Evolutionary conservation across 768 basidiomycete genomes (phyloP).

Genomic region (Lentinus brumalis): DNA sequence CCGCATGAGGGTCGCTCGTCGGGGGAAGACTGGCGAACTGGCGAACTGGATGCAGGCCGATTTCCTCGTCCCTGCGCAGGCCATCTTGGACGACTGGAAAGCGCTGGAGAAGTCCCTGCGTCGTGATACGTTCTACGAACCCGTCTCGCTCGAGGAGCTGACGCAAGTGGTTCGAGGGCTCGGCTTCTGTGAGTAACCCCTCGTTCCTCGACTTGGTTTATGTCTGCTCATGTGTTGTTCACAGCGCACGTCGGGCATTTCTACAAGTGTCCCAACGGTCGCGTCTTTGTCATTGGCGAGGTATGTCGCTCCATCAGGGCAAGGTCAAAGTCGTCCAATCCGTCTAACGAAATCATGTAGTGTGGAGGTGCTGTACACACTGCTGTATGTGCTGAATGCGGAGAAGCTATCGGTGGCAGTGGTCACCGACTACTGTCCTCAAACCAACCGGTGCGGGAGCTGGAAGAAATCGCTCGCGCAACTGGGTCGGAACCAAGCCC

Average conservation of each 20-base stretch:
- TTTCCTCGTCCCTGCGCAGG: conserved; percentile 38
- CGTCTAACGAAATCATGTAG: conserved; percentile 5
- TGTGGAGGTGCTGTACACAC: conserved; percentile 31
- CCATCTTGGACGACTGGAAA: conserved; percentile 51
- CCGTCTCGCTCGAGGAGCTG: conserved; percentile 56
- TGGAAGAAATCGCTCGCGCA: conserved; percentile 26
- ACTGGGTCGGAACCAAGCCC: conserved; percentile 26
- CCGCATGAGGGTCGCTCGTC: not conserved
- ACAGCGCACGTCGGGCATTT: conserved; percentile 33
- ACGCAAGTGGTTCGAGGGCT: conserved; percentile 51
- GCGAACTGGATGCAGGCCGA: conserved; percentile 46
- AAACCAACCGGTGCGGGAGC: conserved; percentile 24
- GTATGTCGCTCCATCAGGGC: conserved; percentile 13
- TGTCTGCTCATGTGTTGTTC: not conserved
- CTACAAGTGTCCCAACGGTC: conserved; percentile 37
- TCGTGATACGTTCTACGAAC: conserved; percentile 48
- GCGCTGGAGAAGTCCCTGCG: conserved; percentile 42
- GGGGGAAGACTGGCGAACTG: conserved; percentile 22
- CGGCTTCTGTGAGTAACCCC: conserved; percentile 44
- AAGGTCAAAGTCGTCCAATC: not conserved
- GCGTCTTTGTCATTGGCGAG: conserved; percentile 31
- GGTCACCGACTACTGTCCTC: conserved; percentile 21
- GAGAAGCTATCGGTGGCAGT: conserved; percentile 30
- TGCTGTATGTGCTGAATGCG: conserved; percentile 31
- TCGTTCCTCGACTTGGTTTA: not conserved